phyloP scores from a whole-genome alignment of 331 rosid species.

The Dryas integrifolia region DNA sequence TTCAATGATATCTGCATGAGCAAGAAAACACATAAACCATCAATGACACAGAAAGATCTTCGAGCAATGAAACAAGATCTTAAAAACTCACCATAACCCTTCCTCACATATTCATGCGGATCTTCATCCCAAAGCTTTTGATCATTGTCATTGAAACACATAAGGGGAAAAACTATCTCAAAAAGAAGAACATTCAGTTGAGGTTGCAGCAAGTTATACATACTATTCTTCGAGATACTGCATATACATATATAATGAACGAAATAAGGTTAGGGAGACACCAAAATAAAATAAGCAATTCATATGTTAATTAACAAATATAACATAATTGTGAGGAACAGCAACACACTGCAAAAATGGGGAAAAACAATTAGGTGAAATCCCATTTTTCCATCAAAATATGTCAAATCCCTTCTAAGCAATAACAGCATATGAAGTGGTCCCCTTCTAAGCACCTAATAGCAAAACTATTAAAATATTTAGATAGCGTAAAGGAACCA shows the following conservation, averaged over 20 bases:
- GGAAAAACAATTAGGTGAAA: background rate
- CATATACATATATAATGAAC: slow-evolving; percentile 16
- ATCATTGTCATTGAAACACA: slow-evolving; percentile 89
- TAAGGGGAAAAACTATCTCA: slow-evolving; percentile 88
- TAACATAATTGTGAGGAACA: background rate
- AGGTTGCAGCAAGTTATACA: slow-evolving; percentile 81
- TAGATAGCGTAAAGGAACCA: background rate
- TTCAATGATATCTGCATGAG: slow-evolving; percentile 77
- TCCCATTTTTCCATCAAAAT: background rate
- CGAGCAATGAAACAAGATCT: slow-evolving; percentile 14
- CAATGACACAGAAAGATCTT: slow-evolving; percentile 1
- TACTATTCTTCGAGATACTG: slow-evolving; percentile 86
- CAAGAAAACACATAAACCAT: slow-evolving; percentile 23
- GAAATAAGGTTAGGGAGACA: slow-evolving; percentile 2
- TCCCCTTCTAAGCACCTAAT: background rate
- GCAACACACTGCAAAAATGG: background rate
- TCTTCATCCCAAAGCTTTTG: slow-evolving; percentile 98
- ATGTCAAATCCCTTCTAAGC: background rate
- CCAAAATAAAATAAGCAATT: slow-evolving; percentile 8
- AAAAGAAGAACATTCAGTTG: slow-evolving; percentile 79
- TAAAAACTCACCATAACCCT: slow-evolving; percentile 82
- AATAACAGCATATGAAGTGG: background rate
- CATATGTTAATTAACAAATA: background rate
- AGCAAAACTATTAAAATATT: background rate
- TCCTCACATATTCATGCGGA: slow-evolving; percentile 94